A percentile compares a stretch with the other conserved stretches of the same genome.
Conservation (phyloP, 2,329 filamentous ascomycete genomes). For the Coleophoma crateriformis region DNA sequence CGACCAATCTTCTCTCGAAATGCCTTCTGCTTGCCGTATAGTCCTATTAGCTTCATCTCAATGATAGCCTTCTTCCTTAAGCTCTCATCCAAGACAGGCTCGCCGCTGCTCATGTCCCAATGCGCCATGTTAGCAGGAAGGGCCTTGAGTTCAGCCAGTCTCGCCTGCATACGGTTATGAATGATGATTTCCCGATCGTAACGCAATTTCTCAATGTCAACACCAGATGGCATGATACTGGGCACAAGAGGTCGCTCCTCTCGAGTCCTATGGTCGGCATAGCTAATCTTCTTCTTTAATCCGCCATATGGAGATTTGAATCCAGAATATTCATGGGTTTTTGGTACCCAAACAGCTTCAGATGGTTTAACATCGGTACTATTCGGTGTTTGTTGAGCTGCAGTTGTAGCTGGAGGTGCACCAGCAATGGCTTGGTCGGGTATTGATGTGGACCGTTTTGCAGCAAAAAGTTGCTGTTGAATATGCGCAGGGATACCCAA, state of each 20-base stretch:
- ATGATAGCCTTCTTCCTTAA: conserved; percentile 88
- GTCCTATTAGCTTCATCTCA: conserved; percentile 84
- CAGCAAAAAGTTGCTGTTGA: conserved; percentile 77
- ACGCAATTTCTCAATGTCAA: conserved; percentile 80
- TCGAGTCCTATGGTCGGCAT: conserved; percentile 71
- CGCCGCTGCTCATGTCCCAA: conserved; percentile 72
- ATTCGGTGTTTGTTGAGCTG: conserved; percentile 28
- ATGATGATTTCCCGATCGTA: conserved; percentile 84
- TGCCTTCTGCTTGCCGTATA: conserved; percentile 84
- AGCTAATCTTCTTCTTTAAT: conserved; percentile 55
- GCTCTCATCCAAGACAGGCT: conserved; percentile 69
- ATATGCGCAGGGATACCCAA: conserved; percentile 71
- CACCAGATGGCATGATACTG: conserved; percentile 80
- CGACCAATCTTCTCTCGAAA: conserved; percentile 82
- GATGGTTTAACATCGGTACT: conserved; percentile 18
- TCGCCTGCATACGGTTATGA: conserved; percentile 83
- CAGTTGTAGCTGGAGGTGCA: conserved; percentile 17
- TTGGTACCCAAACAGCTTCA: conserved; percentile 18
- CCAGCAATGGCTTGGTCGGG: conserved; percentile 14
- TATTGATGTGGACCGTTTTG: conserved; percentile 43
- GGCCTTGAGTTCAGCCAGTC: conserved; percentile 78
- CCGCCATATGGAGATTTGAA: conserved; percentile 64
- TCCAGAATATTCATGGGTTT: conserved; percentile 50
- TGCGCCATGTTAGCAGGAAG: conserved; percentile 81
- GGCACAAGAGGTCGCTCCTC: conserved; percentile 76